Conservation (phyloP, 805 yeast species). For the Huiozyma sinensis region DNA sequence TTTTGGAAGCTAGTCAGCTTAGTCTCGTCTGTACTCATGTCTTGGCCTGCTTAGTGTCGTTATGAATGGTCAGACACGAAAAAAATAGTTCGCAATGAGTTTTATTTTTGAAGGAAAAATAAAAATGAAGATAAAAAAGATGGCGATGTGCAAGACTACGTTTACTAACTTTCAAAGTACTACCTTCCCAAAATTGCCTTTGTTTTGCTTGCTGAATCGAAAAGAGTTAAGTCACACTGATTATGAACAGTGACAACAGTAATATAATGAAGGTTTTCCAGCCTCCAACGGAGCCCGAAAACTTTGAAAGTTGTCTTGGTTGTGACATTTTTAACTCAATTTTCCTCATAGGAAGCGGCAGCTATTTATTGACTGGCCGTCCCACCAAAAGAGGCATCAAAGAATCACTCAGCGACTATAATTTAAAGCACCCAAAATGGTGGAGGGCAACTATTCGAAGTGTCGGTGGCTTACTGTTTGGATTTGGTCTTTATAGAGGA, state of each 20-base stretch:
- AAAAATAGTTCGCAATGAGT: no score
- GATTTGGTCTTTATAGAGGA: constrained; percentile 52
- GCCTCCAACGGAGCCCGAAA: constrained; percentile 32
- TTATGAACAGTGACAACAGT: constrained; percentile 14
- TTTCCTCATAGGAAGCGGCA: constrained; percentile 50
- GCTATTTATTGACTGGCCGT: constrained; percentile 46
- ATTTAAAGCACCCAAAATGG: constrained; percentile 41
- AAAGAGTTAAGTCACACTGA: neutral
- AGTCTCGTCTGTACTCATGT: neutral
- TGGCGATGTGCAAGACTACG: no score
- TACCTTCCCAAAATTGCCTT: constrained; percentile 13
- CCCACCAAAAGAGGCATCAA: constrained; percentile 41
- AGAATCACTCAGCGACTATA: constrained; percentile 27
- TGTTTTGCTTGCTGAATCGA: constrained; percentile 28
- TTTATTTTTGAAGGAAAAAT: neutral
- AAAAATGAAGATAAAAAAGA: neutral
- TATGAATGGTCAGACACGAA: no score
- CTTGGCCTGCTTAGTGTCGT: no score
- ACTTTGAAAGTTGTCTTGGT: constrained; percentile 42
- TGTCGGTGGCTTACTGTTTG: constrained; percentile 43
- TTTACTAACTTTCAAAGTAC: neutral
- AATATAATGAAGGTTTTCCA: constrained; percentile 43
- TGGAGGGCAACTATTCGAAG: constrained; percentile 48
- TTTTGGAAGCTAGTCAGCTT: constrained; percentile 54
- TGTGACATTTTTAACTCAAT: constrained; percentile 59